A percentile compares a stretch with the other conserved stretches of the same genome.
Evolutionary conservation across 2,329 filamentous ascomycete genomes (phyloP).

Genomic region (Beauveria sp.): DNA sequence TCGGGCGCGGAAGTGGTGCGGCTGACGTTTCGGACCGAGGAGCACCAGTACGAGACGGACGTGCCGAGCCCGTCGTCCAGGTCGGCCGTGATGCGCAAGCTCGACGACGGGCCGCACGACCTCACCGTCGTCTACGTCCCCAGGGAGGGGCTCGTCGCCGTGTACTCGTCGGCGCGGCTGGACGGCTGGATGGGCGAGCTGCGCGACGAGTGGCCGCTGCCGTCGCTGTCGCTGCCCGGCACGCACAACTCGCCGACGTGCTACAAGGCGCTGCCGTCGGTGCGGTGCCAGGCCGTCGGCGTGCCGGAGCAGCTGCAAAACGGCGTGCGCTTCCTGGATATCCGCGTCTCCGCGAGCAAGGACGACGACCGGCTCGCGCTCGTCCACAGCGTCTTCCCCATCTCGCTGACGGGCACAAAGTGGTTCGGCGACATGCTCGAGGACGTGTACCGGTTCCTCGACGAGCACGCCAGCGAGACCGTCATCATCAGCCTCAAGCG

Average conservation of each 20-base stretch:
- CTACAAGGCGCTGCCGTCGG: constrained; percentile 78
- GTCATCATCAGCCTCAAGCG: constrained; percentile 85
- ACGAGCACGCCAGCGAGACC: constrained; percentile 70
- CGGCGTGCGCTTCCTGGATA: constrained; percentile 89
- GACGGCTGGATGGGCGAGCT: constrained; percentile 76
- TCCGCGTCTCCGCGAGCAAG: constrained; percentile 57
- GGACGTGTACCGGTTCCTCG: constrained; percentile 67
- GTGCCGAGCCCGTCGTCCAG: constrained; percentile 54
- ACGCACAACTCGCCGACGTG: constrained; percentile 92
- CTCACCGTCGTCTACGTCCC: constrained; percentile 62
- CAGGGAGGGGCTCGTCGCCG: constrained; percentile 44
- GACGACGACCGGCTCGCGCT: constrained; percentile 64
- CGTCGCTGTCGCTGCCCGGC: constrained; percentile 81
- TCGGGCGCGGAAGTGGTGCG: constrained; percentile 49
- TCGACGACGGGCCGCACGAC: constrained; percentile 41
- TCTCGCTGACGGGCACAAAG: constrained; percentile 74
- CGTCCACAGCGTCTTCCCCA: constrained; percentile 84
- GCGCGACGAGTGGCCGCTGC: constrained; percentile 63
- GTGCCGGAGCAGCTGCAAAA: constrained; percentile 74
- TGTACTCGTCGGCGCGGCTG: constrained; percentile 66
- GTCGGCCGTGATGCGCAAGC: constrained; percentile 52
- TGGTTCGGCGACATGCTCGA: constrained; percentile 68
- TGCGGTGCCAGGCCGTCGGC: constrained; percentile 81
- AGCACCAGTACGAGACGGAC: constrained; percentile 60
- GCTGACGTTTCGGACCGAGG: constrained; percentile 59